Percentiles rank a stretch among this genome's conserved stretches.
phyloP scores from a whole-genome alignment of 2,329 filamentous ascomycete genomes.

The Trichophyton simii region DNA sequence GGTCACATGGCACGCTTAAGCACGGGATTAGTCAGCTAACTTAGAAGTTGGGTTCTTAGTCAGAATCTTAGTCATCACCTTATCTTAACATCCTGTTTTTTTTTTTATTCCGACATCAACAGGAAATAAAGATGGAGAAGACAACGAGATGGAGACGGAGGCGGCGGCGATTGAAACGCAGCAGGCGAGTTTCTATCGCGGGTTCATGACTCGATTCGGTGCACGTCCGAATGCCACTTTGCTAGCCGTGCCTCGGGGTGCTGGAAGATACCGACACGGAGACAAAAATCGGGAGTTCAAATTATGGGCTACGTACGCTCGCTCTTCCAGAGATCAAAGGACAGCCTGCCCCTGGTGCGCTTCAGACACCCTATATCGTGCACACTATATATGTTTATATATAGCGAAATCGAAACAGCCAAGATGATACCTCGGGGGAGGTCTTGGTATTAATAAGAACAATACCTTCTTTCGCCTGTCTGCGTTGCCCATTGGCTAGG shows the following conservation, averaged over 20 bases:
- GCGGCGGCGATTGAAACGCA: not conserved
- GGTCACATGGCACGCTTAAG: not conserved
- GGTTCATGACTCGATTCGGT: not conserved
- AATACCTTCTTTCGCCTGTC: not conserved
- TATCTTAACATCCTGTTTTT: not conserved
- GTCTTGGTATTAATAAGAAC: not conserved
- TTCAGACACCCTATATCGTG: not conserved
- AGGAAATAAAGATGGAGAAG: not conserved
- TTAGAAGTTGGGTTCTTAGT: not conserved
- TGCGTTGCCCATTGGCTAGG: not conserved
- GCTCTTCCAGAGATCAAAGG: not conserved
- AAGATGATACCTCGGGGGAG: not conserved
- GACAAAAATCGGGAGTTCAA: not conserved
- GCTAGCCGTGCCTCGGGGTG: not conserved
- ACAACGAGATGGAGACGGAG: not conserved
- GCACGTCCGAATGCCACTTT: not conserved
- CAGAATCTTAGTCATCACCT: not conserved
- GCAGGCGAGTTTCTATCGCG: not conserved
- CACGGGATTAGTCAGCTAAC: not conserved
- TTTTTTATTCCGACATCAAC: not conserved
- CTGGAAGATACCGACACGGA: not conserved
- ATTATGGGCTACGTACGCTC: not conserved
- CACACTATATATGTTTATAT: not conserved
- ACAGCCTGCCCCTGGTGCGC: not conserved
- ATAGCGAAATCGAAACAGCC: not conserved